Base-by-base conservation (phyloP, 306 rosid genomes). In the Crotalaria pallida region DNA sequence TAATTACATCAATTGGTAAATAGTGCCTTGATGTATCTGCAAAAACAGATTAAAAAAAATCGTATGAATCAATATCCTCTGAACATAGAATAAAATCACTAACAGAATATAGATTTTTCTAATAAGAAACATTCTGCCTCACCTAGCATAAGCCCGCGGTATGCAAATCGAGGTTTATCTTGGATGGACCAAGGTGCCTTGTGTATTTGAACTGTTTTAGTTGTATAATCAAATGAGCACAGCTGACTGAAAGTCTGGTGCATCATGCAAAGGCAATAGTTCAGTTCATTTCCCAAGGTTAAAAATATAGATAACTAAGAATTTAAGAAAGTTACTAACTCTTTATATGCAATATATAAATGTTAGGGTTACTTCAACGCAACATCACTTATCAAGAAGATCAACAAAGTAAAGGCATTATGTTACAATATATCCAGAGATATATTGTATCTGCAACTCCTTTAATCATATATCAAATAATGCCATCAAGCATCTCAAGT, bases 1-100 rank as follows among this genome's bases (percentile, higher is more conserved):
- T 91, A 62, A 94, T 94, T 26, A 87, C 91, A 38, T 55, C 81
- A 55, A 89, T 24, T 1, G 99, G 99, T 58, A 84, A 84, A 82
- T 83, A 94, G 87, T 94, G 99, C 83, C 99, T 88, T 2, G 99
- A 91, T 6, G 99, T 88, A 82, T 94, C 99, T 94, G 92, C 84
- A 86, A 81, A 77, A 72, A 47, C 27, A 77, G 58, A 69, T 43
- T 81, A 16, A 31, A 62, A n/a, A 72, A 23, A 40, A 18, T 9
- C 50, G 41, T 66, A 21, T 3, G 48, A 69, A 76, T 77, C 81
- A 60, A 73, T 61, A 63, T 67, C 73, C 48, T 59, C 80, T 50
- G 21, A 38, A 17, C 77, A 43, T 65, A 40, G 17, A 16, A 65
- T 62, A 71, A 68, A 65, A 60, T 27, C 65, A 69, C 22, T 55